A percentile compares a stretch with the other conserved stretches of the same genome.
phyloP scores from a whole-genome alignment of 2,329 filamentous ascomycete species.

The Endocalyx cinctus region DNA sequence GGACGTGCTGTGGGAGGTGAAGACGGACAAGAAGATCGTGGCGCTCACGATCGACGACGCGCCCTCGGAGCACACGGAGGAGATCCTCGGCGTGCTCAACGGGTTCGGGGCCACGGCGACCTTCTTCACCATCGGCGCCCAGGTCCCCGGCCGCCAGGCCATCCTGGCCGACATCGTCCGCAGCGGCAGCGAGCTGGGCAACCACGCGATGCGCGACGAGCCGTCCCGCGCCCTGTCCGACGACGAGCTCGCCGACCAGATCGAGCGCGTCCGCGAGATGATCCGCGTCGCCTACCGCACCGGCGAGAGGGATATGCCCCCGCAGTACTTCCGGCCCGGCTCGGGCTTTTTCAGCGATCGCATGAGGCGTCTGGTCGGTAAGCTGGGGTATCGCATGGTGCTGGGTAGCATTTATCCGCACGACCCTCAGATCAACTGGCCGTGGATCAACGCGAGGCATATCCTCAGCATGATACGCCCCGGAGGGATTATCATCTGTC shows the following conservation, averaged over 20 bases:
- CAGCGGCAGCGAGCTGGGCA: constrained; percentile 68
- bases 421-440: constrained; percentile 76
- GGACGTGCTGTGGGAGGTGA: constrained; percentile 71
- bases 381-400: constrained; percentile 66
- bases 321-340: constrained; percentile 74
- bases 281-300: constrained; percentile 30
- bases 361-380: constrained; percentile 59
- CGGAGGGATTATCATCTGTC: constrained; percentile 78
- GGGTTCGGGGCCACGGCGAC: constrained; percentile 68
- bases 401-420: constrained; percentile 84
- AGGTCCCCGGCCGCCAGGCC: constrained; percentile 56
- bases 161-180: constrained; percentile 54
- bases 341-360: constrained; percentile 74
- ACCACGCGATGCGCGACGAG: constrained; percentile 88
- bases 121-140: constrained; percentile 83
- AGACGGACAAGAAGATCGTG: constrained; percentile 57
- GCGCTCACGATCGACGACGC: constrained; percentile 86
- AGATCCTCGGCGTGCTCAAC: constrained; percentile 65
- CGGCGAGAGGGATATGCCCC: constrained; percentile 33
- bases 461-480: constrained; percentile 74
- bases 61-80: constrained; percentile 65
- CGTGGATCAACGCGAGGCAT: constrained; percentile 68
- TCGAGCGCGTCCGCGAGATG: constrained; percentile 52
- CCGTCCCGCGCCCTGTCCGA: constrained; percentile 60
- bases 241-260: constrained; percentile 56